Evolutionary conservation across 345 rosid species (phyloP), one percentile per base, ranked within the genome.

Genomic region (Cochlearia excelsa): DNA sequence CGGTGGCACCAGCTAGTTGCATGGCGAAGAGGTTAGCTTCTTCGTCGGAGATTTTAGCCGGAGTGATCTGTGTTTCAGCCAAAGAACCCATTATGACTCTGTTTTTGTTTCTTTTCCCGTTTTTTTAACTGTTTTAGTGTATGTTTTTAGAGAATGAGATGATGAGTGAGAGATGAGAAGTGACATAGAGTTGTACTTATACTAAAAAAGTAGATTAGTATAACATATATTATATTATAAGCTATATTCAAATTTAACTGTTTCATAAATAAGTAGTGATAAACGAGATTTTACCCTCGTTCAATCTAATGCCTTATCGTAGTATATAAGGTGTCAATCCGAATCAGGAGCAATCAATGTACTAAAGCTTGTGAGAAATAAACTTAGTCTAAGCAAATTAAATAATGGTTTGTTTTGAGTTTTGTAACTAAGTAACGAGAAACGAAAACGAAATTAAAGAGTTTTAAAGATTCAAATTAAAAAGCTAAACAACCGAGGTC

Each of bases 11-110:
- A n/a, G 80, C 65, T 6, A 90, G 81, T 55, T 85, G 88, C 78
- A 87, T 78, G 39, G 93, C 93, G 46, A 79, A 85, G 33, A 79
- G 82, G 64, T 72, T 75, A 0, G 85, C 82, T 42, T 90, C 93
- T 51, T 87, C 90, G 29, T 87, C 87, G 1, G 88, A 74, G 28
- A 82, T 75, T 30, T 72, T 75, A 11, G 78, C 61, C 8, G 90
- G 88, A 26, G 80, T 79, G 66, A 82, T 78, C 67, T 82, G 87
- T 57, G 84, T 79, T 70, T 81, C 90, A 2, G 75, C 61, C n/a
- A 65, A 59, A 35, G 90, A 83, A 31, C 84, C 88, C 93, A 87
- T 86, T 43, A n/a, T 61, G 44, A 26, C 9, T 65, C 29, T 61
- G 30, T 6, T 41, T 27, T 35, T 11, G 40, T 28, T 5, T 46